These are phyloP conservation scores for Fagus sylvatica DNA, from an alignment of 306 rosid species.

Conservation along the genomic window DNA sequence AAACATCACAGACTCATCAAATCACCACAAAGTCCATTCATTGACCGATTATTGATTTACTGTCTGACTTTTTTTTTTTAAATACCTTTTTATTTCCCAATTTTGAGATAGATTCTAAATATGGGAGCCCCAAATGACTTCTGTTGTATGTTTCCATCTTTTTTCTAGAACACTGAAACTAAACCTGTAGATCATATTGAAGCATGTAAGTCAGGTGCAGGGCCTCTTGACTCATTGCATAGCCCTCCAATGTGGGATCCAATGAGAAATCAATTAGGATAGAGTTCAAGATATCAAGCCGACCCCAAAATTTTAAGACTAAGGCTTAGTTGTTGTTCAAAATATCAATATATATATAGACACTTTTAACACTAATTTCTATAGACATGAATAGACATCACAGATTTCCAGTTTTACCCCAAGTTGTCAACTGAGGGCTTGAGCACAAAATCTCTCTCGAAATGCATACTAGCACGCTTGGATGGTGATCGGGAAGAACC, in stretches of 20 bases:
- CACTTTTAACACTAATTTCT: conserved; percentile 15
- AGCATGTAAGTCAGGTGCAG: neutral
- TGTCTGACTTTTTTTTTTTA: too few species aligned
- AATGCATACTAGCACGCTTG: conserved; percentile 23
- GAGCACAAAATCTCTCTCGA: conserved; percentile 7
- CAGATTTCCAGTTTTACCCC: conserved; percentile 1
- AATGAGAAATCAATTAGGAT: neutral
- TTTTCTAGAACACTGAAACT: neutral
- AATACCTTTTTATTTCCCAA: too few species aligned
- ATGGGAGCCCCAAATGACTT: too few species aligned
- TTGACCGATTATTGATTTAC: too few species aligned
- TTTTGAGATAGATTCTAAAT: too few species aligned
- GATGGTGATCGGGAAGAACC: conserved; percentile 40
- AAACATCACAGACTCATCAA: too few species aligned
- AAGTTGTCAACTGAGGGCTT: conserved; percentile 5
- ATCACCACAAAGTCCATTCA: too few species aligned
- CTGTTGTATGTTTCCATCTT: too few species aligned
- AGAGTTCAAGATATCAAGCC: neutral
- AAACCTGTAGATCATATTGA: neutral
- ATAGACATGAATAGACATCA: conserved; percentile 23
- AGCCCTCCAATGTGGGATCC: neutral
- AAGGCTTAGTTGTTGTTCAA: too few species aligned
- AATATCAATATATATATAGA: conserved; percentile 11
- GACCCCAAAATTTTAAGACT: too few species aligned
- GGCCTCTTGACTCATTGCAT: neutral